These are phyloP conservation scores for Caryopteris hybrid DNA, from an alignment of 305 asterid genomes.

Conservation along the genomic window DNA sequence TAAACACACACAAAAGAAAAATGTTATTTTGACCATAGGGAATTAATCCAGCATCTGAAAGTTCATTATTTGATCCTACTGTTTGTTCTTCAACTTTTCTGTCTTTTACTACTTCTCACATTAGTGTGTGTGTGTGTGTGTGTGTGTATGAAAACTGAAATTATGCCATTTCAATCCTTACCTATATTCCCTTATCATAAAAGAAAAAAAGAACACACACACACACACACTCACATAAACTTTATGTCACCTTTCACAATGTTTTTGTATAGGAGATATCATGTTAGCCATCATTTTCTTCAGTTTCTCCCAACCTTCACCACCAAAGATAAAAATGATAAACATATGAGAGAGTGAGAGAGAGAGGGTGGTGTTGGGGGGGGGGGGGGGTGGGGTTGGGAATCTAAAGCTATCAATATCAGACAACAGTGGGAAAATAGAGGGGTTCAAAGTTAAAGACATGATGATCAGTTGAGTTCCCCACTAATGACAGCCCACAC, in stretches of 20 bases:
- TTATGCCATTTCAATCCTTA: slow-evolving; percentile 34
- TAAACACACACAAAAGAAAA: no score
- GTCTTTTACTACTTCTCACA: not conserved
- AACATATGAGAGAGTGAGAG: not conserved
- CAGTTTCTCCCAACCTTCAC: slow-evolving; percentile 35
- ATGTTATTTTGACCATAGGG: no score
- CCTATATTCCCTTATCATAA: slow-evolving; percentile 15
- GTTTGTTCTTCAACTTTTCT: not conserved
- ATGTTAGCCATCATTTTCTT: slow-evolving; percentile 44
- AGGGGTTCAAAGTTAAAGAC: slow-evolving; percentile 15
- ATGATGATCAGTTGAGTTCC: slow-evolving; percentile 10
- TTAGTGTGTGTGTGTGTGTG: no score
- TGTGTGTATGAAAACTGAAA: slow-evolving; percentile 21
- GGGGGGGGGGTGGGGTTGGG: slow-evolving; percentile 14
- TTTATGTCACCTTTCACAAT: slow-evolving; percentile 36
- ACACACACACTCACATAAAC: no score
- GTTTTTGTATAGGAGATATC: slow-evolving; percentile 23
- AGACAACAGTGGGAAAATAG: slow-evolving; percentile 22
- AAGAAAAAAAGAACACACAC: no score
- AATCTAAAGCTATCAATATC: slow-evolving; percentile 42
- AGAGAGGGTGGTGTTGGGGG: not conserved
- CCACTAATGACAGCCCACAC: slow-evolving; percentile 27
- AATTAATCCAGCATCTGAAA: no score
- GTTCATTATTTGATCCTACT: no score
- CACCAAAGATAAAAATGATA: slow-evolving; percentile 32